Conservation (phyloP, 768 basidiomycete species). For the Pisolithus sp. region DNA sequence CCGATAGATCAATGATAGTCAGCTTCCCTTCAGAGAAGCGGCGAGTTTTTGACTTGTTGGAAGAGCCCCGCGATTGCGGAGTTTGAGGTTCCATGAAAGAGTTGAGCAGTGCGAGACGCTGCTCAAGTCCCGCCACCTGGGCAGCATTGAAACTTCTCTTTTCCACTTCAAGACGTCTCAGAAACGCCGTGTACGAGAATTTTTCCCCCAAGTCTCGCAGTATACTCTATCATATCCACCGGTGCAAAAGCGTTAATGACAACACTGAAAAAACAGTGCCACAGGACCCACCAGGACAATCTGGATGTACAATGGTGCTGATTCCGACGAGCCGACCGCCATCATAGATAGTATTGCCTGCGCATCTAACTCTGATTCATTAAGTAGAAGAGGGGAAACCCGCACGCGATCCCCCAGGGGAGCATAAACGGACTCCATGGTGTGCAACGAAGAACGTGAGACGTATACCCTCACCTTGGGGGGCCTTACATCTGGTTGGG, state of each 20-base stretch:
- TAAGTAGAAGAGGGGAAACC: conserved; percentile 50
- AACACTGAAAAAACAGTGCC: not conserved
- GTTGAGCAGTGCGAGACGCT: conserved; percentile 54
- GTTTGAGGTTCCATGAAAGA: conserved; percentile 43
- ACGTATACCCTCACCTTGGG: conserved; percentile 46
- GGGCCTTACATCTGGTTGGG: conserved; percentile 25
- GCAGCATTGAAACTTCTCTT: conserved; percentile 50
- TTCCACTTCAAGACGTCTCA: conserved; percentile 36
- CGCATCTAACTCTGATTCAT: conserved; percentile 58
- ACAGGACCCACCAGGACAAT: conserved; percentile 49
- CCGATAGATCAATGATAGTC: conserved; percentile 66
- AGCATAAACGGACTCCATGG: conserved; percentile 50
- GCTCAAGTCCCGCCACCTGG: conserved; percentile 52
- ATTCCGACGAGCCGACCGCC: conserved; percentile 57
- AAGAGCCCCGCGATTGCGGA: not conserved
- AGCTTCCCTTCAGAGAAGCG: conserved; percentile 53
- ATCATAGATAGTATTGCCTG: conserved; percentile 69
- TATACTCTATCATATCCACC: conserved; percentile 36
- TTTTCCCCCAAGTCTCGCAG: conserved; percentile 57
- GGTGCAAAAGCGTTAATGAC: conserved; percentile 6
- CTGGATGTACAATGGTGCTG: conserved; percentile 65
- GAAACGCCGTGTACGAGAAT: conserved; percentile 48
- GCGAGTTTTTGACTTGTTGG: conserved; percentile 2
- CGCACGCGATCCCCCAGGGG: conserved; percentile 42
- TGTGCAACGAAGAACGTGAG: conserved; percentile 53